Evolutionary conservation across 2,329 filamentous ascomycete species (phyloP), one percentile per base, ranked within the genome.

Genomic region (Verruconis gallopava): DNA sequence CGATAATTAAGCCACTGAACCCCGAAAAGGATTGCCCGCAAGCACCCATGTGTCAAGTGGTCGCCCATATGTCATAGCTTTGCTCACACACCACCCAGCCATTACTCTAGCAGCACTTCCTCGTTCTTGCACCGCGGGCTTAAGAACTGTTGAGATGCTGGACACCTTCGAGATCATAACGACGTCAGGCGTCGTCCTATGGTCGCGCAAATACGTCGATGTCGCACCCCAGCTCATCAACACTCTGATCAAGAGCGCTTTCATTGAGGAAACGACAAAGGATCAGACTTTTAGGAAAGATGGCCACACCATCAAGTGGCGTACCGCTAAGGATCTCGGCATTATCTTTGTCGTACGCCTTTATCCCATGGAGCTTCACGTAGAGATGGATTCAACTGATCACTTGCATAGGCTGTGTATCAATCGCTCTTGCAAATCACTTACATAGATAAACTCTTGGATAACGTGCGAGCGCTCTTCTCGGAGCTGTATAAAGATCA

Each of bases 111-210:
- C n/a, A n/a, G n/a, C n/a, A n/a, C n/a, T n/a, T n/a, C n/a, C n/a
- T n/a, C n/a, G n/a, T n/a, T n/a, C n/a, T n/a, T n/a, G n/a, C n/a
- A n/a, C n/a, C n/a, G n/a, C n/a, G n/a, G n/a, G n/a, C n/a, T n/a
- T n/a, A 37, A 11, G 12, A 2, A 30, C 21, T 3, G 35, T 18
- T 40, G 58, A 51, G 44, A 96, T 96, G 89, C 67, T 98, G 64
- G 91, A 98, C 67, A 81, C 84, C 13, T 98, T 98, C 61, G 89
- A 98, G 64, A 91, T 98, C 50, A 65, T 98, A 47, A 95, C 89
- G 46, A 93, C 89, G 28, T 93, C 88, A 3, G 91, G 91, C 44
- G 88, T 98, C 48, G 91, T 98, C 44, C 75, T 98, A 43, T 98
- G 91, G 91, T 95, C 89, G 47, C 81, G 83, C 58, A 81, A 78